Percentiles rank a stretch among this genome's conserved stretches.
phyloP scores from a whole-genome alignment of 495 filamentous ascomycete genomes.

The Evansstolkia leycettana region DNA sequence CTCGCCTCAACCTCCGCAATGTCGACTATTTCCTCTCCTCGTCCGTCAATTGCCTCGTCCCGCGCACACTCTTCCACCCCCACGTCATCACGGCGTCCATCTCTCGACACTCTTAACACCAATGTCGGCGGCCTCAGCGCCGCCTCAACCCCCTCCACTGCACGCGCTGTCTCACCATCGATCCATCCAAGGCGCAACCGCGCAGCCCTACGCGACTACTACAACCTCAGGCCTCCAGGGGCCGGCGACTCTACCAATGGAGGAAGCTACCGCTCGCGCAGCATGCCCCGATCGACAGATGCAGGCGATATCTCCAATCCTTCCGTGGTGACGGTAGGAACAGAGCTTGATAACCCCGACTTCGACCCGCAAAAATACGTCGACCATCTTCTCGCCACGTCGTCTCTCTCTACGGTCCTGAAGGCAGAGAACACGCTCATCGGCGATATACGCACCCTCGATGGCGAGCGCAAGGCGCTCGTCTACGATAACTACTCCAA shows the following conservation, averaged over 20 bases:
- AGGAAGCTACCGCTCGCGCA: constrained; percentile 17
- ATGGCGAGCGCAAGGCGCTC: constrained; percentile 90
- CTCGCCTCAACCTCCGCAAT: constrained; percentile 27
- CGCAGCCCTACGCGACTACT: constrained; percentile 85
- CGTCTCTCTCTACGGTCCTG: constrained; percentile 54
- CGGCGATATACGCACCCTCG: constrained; percentile 72
- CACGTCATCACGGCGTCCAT: constrained; percentile 62
- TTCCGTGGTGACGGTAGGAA: constrained; percentile 19
- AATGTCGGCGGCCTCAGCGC: constrained; percentile 37
- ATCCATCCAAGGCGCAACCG: constrained; percentile 50
- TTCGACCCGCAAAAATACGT: constrained; percentile 36
- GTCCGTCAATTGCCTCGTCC: constrained; percentile 57
- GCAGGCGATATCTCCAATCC: constrained; percentile 22
- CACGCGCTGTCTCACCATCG: constrained; percentile 35
- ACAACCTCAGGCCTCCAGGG: constrained; percentile 59
- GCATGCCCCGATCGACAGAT: constrained; percentile 29
- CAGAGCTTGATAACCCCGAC: constrained; percentile 34
- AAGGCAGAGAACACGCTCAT: constrained; percentile 43
- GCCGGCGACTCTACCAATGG: constrained; percentile 10
- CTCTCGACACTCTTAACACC: constrained; percentile 48
- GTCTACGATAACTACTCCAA: constrained; percentile 99
- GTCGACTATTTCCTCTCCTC: constrained; percentile 68
- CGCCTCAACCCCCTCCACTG: constrained; percentile 32
- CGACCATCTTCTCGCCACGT: constrained; percentile 30
- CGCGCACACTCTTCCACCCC: constrained; percentile 46